Evolutionary conservation across 176 grass and related monocot species (phyloP).

Genomic region (Cenchrus americanus): DNA sequence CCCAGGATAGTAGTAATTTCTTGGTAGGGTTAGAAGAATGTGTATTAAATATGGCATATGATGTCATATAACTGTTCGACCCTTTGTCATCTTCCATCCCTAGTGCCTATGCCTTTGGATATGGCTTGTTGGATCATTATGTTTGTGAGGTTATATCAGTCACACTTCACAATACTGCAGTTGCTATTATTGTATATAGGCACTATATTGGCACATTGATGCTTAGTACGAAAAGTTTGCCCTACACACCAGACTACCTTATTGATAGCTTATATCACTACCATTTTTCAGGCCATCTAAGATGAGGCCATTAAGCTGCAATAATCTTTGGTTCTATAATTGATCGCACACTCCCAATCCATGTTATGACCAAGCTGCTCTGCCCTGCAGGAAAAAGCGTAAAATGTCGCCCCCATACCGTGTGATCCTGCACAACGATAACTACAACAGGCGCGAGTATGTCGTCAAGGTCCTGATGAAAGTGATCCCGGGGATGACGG

Average conservation of each 20-base stretch:
- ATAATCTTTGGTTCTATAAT: background rate
- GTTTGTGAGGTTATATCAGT: background rate
- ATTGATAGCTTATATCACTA: background rate
- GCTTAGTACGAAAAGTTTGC: background rate
- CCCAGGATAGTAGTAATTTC: background rate
- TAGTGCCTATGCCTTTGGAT: background rate
- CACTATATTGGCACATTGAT: background rate
- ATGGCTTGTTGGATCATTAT: background rate
- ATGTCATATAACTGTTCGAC: background rate
- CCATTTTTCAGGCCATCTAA: background rate
- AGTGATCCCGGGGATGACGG: slow-evolving; percentile 91
- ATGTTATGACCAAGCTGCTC: slow-evolving; percentile 10
- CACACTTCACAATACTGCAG: background rate
- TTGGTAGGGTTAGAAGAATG: background rate
- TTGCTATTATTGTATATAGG: background rate
- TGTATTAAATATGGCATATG: background rate
- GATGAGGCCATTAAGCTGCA: background rate
- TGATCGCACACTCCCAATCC: background rate
- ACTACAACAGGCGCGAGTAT: slow-evolving; percentile 89
- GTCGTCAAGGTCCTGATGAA: slow-evolving; percentile 99
- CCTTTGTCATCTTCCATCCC: background rate
- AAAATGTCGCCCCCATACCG: slow-evolving; percentile 81
- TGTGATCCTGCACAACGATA: slow-evolving; percentile 84
- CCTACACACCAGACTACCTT: background rate
- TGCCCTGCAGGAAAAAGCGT: slow-evolving; percentile 68